These are phyloP conservation scores for Aspergillus persii DNA, from an alignment of 2,329 filamentous ascomycete species.

Conservation along the genomic window DNA sequence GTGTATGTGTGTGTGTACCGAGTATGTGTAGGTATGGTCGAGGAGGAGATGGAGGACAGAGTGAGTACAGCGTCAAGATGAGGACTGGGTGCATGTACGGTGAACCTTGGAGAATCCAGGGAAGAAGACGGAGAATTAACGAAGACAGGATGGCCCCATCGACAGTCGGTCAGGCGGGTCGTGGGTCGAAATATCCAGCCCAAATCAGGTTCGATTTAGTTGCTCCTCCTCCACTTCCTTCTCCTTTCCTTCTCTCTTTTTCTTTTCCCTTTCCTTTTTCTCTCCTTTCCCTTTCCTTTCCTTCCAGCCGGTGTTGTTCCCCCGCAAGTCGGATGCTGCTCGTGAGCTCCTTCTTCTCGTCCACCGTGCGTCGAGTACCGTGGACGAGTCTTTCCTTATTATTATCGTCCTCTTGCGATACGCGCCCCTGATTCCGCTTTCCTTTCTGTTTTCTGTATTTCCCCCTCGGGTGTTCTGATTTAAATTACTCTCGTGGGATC, in stretches of 20 bases:
- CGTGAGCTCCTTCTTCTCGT: conserved; percentile 28
- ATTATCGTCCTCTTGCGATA: conserved; percentile 15
- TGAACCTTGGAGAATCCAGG: no score
- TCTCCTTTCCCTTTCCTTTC: conserved; percentile 10
- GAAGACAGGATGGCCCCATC: background rate
- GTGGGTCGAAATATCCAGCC: conserved; percentile 14
- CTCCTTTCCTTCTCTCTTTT: conserved; percentile 6
- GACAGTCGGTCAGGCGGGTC: conserved; percentile 19
- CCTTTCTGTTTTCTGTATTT: background rate
- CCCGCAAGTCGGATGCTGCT: conserved; percentile 31
- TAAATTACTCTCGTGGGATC: background rate
- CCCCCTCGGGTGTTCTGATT: background rate
- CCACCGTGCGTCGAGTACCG: conserved; percentile 29
- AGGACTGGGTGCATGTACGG: no score
- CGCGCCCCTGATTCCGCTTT: conserved; percentile 6
- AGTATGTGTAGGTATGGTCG: no score
- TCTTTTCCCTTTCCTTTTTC: background rate
- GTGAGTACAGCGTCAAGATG: no score
- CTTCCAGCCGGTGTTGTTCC: conserved; percentile 10
- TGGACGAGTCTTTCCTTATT: conserved; percentile 28
- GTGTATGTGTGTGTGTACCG: no score
- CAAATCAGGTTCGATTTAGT: conserved; percentile 12
- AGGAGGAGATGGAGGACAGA: no score
- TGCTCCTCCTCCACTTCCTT: background rate
- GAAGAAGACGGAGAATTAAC: no score